phyloP scores from a whole-genome alignment of 257 asterid species.

The Scutellaria minor region DNA sequence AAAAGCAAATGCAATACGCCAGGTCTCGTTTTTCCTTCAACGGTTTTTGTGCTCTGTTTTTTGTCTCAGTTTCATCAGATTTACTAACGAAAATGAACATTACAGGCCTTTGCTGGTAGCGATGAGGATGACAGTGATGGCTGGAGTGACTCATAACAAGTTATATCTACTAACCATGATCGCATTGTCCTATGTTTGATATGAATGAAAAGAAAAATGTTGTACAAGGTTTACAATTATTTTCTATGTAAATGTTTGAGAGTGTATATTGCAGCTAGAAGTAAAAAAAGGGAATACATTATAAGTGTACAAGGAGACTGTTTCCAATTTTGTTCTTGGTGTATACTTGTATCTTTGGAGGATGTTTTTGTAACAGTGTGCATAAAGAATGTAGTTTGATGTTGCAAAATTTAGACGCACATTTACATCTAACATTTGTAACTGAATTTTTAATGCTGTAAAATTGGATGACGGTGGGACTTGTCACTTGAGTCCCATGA shows the following conservation, averaged over 20 bases:
- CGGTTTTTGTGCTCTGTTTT: constrained; percentile 5
- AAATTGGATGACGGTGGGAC: too few species aligned
- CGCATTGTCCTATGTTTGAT: constrained; percentile 19
- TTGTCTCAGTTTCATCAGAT: constrained; percentile 9
- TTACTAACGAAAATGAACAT: constrained; percentile 30
- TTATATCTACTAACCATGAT: not conserved
- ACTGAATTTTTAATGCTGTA: not conserved
- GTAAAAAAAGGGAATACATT: constrained; percentile 13
- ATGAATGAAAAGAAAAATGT: constrained; percentile 20
- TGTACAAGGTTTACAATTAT: constrained; percentile 15
- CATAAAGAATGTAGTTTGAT: constrained; percentile 1
- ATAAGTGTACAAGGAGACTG: constrained; percentile 27
- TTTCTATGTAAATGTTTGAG: constrained; percentile 42
- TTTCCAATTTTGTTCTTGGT: constrained; percentile 36
- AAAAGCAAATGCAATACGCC: constrained; percentile 92
- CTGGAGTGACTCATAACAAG: constrained; percentile 77
- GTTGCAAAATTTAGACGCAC: not conserved
- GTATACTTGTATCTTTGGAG: constrained; percentile 18
- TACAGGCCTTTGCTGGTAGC: constrained; percentile 90
- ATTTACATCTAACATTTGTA: constrained; percentile 8
- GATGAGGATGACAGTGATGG: constrained; percentile 83
- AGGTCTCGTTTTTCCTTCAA: constrained; percentile 49
- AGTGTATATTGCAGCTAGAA: constrained; percentile 37
- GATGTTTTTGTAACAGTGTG: constrained; percentile 27
- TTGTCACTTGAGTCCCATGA: too few species aligned